These are phyloP conservation scores for Pouteria glomerata DNA, from an alignment of 148 eudicot species.

Conservation along the genomic window DNA sequence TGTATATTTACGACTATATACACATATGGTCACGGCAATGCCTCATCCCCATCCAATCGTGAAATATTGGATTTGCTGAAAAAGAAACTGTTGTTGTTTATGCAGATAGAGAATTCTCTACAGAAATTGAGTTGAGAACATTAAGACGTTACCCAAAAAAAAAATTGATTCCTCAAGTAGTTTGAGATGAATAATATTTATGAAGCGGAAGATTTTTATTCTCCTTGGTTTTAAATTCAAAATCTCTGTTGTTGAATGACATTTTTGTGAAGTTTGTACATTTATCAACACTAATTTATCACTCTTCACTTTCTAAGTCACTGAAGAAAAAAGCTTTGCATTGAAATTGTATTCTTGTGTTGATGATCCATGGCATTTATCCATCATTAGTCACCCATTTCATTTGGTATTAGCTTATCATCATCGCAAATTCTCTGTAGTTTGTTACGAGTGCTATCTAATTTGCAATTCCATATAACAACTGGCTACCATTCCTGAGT, in stretches of 20 bases:
- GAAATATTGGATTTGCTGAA: conserved; percentile 16
- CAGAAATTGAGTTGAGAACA: conserved; percentile 6
- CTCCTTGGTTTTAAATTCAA: background rate
- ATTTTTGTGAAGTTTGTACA: background rate
- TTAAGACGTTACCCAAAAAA: conserved; percentile 4
- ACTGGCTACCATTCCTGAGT: background rate
- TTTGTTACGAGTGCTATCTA: background rate
- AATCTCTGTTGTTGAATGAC: background rate
- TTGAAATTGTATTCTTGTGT: background rate
- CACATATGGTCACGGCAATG: background rate
- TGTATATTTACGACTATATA: background rate
- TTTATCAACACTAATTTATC: background rate
- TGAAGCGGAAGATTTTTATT: background rate
- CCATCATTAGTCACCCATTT: background rate
- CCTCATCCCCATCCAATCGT: conserved; percentile 3
- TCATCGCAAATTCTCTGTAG: background rate
- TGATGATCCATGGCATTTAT: background rate
- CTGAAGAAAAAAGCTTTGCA: background rate
- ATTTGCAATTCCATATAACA: background rate
- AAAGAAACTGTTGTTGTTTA: conserved; percentile 12
- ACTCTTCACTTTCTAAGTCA: background rate
- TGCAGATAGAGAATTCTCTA: background rate
- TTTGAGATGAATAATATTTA: conserved; percentile 4
- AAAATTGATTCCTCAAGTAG: conserved; percentile 5
- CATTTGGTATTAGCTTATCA: background rate